Conservation (phyloP, 768 basidiomycete species). For the Trametes cingulata region DNA sequence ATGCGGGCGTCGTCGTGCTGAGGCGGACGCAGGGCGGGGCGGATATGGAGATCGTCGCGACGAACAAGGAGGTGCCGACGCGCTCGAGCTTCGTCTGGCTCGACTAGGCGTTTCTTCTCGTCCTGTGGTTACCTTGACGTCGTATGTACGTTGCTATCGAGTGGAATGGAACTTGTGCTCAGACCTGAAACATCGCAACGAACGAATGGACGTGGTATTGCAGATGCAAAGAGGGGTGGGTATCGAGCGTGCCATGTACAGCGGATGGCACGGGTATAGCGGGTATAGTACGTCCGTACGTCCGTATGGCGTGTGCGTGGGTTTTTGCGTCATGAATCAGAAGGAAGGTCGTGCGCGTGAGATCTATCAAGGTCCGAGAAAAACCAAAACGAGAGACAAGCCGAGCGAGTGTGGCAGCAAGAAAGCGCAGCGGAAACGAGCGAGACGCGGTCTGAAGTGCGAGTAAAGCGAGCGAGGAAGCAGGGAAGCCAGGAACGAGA, state of each 20-base stretch:
- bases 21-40: slow-evolving; percentile 55
- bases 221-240: background rate
- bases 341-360: too few relatives aligned
- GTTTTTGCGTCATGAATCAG: background rate
- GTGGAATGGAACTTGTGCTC: background rate
- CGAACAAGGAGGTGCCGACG: slow-evolving; percentile 54
- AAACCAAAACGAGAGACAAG: too few relatives aligned
- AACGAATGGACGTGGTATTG: background rate
- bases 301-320: background rate
- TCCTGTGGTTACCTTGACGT: too few relatives aligned
- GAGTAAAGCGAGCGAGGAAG: too few relatives aligned
- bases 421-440: too few relatives aligned
- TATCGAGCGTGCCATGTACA: slow-evolving; percentile 4
- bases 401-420: too few relatives aligned
- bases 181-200: background rate
- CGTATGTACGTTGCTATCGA: background rate
- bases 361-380: too few relatives aligned
- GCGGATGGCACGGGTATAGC: background rate
- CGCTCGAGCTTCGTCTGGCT: slow-evolving; percentile 58
- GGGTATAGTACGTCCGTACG: background rate
- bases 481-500: too few relatives aligned
- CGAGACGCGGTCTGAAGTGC: too few relatives aligned
- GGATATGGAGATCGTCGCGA: slow-evolving; percentile 53
- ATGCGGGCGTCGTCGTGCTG: slow-evolving; percentile 58
- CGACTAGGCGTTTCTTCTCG: background rate